phyloP scores from a whole-genome alignment of 2,329 filamentous ascomycete genomes.

The Tolypocladium sp. region DNA sequence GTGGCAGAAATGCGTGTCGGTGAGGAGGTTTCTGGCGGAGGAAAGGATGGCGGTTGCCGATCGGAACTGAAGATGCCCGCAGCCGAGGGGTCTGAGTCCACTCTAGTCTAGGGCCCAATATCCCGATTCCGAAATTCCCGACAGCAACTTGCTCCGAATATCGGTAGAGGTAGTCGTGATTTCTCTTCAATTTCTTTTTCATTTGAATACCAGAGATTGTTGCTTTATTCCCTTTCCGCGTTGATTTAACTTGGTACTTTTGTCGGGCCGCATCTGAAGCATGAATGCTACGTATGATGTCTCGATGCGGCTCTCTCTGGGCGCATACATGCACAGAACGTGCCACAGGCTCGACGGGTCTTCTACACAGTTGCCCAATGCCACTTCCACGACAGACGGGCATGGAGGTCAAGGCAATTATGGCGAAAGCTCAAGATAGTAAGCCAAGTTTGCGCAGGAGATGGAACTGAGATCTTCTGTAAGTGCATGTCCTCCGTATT shows the following conservation, averaged over 20 bases:
- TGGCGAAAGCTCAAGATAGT: not conserved
- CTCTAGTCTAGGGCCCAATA: not conserved
- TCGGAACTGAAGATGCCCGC: not conserved
- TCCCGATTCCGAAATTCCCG: not conserved
- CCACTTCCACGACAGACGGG: no score
- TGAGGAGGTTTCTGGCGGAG: not conserved
- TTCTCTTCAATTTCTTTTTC: no score
- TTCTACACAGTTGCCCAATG: no score
- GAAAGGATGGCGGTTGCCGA: not conserved
- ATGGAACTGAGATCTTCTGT: not conserved
- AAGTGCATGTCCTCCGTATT: not conserved
- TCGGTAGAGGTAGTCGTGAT: no score
- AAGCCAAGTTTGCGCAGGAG: not conserved
- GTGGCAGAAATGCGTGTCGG: not conserved
- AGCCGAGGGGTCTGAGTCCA: not conserved
- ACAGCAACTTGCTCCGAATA: not conserved
- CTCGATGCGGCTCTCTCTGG: not conserved
- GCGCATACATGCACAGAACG: no score
- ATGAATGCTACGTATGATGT: not conserved
- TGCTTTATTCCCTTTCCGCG: not conserved
- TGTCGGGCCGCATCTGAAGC: not conserved
- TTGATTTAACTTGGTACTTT: not conserved
- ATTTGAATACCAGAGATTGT: no score
- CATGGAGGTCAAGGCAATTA: not conserved
- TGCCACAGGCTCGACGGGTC: no score